A percentile compares a stretch with the other conserved stretches of the same genome.
phyloP scores from a whole-genome alignment of 2,329 filamentous ascomycete genomes.

The Fusarium multiceps region DNA sequence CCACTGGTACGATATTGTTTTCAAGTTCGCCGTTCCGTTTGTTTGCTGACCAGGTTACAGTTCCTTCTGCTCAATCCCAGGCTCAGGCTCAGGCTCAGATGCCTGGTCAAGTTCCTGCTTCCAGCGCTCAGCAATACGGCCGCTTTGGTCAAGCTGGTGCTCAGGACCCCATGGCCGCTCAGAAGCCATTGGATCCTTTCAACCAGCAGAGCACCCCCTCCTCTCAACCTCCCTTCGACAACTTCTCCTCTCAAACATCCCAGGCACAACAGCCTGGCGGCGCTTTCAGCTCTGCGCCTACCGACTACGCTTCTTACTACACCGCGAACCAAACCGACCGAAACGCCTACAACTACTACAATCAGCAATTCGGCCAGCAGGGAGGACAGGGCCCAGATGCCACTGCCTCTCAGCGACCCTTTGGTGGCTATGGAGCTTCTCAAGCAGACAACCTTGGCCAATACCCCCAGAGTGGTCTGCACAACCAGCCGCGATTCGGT shows the following conservation, averaged over 20 bases:
- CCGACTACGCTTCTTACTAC: constrained; percentile 88
- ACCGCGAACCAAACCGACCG: constrained; percentile 78
- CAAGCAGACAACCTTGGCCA: constrained; percentile 73
- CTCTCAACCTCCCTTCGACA: constrained; percentile 69
- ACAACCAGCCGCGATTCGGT: constrained; percentile 69
- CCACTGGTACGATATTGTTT: constrained; percentile 47
- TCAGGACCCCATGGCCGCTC: constrained; percentile 69
- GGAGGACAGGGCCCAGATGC: constrained; percentile 77
- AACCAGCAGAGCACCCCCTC: constrained; percentile 73
- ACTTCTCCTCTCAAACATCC: constrained; percentile 68
- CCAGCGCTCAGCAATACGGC: constrained; percentile 73
- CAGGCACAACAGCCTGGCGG: constrained; percentile 71
- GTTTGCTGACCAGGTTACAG: constrained; percentile 30
- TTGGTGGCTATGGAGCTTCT: constrained; percentile 77
- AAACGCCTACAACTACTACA: constrained; percentile 84
- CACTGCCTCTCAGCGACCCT: constrained; percentile 75
- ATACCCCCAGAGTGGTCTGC: constrained; percentile 77
- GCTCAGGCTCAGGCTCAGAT: constrained; percentile 50
- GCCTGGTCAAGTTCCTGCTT: constrained; percentile 62
- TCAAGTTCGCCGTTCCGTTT: neutral
- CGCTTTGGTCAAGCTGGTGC: constrained; percentile 73
- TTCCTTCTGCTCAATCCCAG: constrained; percentile 51
- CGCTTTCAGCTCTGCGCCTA: constrained; percentile 77
- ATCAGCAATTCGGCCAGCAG: constrained; percentile 67
- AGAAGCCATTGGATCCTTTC: constrained; percentile 91